Evolutionary conservation across 2,329 filamentous ascomycete species (phyloP), one percentile per base, ranked within the genome.

Genomic region (Pyrenophora graminea): DNA sequence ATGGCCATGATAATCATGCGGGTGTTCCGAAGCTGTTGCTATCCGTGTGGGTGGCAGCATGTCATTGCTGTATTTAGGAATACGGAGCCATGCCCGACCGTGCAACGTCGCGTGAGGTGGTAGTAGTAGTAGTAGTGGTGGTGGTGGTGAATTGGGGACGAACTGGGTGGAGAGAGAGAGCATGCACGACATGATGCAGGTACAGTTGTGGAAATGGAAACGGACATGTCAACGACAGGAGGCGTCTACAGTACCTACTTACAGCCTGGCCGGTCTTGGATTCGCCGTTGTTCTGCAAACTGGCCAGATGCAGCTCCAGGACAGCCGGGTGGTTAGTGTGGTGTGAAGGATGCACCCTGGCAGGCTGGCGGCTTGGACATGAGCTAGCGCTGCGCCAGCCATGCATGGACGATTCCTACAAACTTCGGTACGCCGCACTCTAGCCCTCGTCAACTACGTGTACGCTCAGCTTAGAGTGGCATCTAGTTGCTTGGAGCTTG

Each of bases 11-110:
- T n/a, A 30, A 38, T 45, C 15, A 37, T 45, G 40, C 38, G 44
- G 33, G 27, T 32, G 42, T 44, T 52, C 17, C 43, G 23, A 31
- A 31, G 51, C 41, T 44, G 39, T 39, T 39, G n/a, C 27, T 37
- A 40, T 31, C 45, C 41, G 48, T 48, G 53, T 57, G 50, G 58
- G 42, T 59, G 48, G 43, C 39, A 33, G 45, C 37, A 25, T 17
- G 30, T 40, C 12, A 44, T 49, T 53, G 50, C 45, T 39, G 45
- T 49, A 47, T 40, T 33, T 39, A 45, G 56, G 53, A 51, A 49
- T 33, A 48, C 48, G 48, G 44, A 37, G 30, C 41, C 15, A n/a
- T 42, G n/a, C 32, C 51, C 44, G 38, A 50, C 50, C 54, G 56
- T 59, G 54, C 31, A 27, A 60, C 51, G 47, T 43, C 45, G 48